Conservation (phyloP, 2,329 filamentous ascomycete species). For the Penicillium sp. region DNA sequence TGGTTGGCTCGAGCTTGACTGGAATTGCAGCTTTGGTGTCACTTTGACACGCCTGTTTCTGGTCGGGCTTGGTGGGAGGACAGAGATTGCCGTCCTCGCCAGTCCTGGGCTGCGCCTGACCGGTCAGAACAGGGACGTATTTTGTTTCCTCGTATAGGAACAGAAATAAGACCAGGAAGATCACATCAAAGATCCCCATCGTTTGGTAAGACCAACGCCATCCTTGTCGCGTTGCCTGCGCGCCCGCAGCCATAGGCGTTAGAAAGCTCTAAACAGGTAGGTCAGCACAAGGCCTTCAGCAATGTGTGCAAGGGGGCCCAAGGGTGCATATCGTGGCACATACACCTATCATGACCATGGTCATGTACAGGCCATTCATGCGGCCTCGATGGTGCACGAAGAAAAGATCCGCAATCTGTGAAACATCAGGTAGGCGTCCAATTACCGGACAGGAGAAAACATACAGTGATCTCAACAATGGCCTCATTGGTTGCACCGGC, state of each 20-base stretch:
- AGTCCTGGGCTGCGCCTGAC: not conserved
- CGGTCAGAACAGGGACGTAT: constrained; percentile 22
- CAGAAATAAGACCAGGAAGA: constrained; percentile 31
- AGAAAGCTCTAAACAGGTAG: constrained; percentile 26
- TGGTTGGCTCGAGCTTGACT: constrained; percentile 8
- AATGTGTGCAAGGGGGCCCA: too few relatives aligned
- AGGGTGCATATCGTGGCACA: constrained; percentile 22
- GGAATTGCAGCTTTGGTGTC: constrained; percentile 6
- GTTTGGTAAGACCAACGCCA: constrained; percentile 40
- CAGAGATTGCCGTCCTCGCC: constrained; percentile 7
- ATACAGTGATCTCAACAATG: constrained; percentile 43
- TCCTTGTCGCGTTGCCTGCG: constrained; percentile 33
- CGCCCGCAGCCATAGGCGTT: constrained; percentile 35
- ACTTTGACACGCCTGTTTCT: constrained; percentile 9
- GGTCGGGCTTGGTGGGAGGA: not conserved
- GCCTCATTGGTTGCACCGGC: constrained; percentile 44
- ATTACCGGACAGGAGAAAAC: constrained; percentile 30
- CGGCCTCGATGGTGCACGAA: constrained; percentile 51
- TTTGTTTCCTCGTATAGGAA: constrained; percentile 42
- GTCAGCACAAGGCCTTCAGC: constrained; percentile 5
- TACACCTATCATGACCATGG: constrained; percentile 38
- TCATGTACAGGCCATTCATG: constrained; percentile 53
- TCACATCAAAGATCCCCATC: constrained; percentile 32
- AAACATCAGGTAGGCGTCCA: not conserved
- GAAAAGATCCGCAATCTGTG: constrained; percentile 48